Percentiles rank a stretch among this genome's conserved stretches.
Conservation (phyloP, 2,329 filamentous ascomycete species). For the Aspergillus glaucus region DNA sequence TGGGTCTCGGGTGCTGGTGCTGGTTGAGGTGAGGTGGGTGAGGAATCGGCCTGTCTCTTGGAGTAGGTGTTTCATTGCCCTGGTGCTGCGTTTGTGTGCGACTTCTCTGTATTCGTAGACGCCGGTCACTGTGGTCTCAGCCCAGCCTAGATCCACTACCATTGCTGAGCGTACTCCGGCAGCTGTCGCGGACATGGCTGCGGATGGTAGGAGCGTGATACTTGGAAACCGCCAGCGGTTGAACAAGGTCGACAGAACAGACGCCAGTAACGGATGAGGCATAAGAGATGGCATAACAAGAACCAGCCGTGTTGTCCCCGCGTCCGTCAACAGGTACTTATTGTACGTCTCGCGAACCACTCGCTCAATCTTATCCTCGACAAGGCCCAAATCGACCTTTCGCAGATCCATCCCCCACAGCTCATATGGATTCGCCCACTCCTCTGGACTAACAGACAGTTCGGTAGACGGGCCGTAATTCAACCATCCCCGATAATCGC, state of each 20-base stretch:
- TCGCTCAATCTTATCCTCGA: conserved; percentile 82
- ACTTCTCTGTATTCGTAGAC: conserved; percentile 90
- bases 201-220: conserved; percentile 71
- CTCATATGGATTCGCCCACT: conserved; percentile 51
- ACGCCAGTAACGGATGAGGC: conserved; percentile 70
- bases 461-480: conserved; percentile 45
- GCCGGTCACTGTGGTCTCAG: conserved; percentile 76
- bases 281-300: conserved; percentile 72
- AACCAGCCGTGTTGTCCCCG: conserved; percentile 66
- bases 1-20: conserved; percentile 19
- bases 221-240: conserved; percentile 70
- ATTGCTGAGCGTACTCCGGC: conserved; percentile 81
- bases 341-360: conserved; percentile 74
- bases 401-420: conserved; percentile 74
- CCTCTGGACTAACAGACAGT: conserved; percentile 22
- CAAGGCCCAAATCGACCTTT: conserved; percentile 66
- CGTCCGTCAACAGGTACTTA: conserved; percentile 57
- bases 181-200: conserved; percentile 66
- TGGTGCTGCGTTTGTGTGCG: conserved; percentile 59
- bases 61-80: conserved; percentile 67
- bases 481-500: conserved; percentile 72
- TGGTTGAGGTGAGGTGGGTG: conserved; percentile 15
- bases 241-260: conserved; percentile 72
- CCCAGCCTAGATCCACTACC: conserved; percentile 87
- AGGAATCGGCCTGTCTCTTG: conserved; percentile 55